Percentiles rank a stretch among this genome's conserved stretches.
phyloP scores from a whole-genome alignment of 2,329 filamentous ascomycete species.

The Proliferodiscus dingleyae region DNA sequence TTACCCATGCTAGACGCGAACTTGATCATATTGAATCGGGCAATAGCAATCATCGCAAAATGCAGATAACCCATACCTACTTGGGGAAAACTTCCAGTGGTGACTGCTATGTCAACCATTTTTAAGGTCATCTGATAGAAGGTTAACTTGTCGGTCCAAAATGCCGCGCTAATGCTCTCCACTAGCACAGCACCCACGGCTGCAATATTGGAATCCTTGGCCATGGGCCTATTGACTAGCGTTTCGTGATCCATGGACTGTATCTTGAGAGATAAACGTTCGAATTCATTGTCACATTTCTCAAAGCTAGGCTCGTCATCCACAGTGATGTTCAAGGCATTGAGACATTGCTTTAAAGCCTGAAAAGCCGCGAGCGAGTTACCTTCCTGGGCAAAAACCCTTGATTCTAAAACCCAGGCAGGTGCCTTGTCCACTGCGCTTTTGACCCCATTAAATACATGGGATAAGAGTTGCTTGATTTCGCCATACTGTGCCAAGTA shows the following conservation, averaged over 20 bases:
- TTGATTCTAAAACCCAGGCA: slow-evolving; percentile 76
- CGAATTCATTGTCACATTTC: slow-evolving; percentile 72
- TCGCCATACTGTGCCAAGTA: slow-evolving; percentile 68
- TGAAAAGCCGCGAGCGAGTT: slow-evolving; percentile 65
- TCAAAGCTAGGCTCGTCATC: slow-evolving; percentile 65
- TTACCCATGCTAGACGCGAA: slow-evolving; percentile 62
- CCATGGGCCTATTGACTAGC: slow-evolving; percentile 40
- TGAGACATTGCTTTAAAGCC: slow-evolving; percentile 66
- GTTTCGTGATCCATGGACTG: slow-evolving; percentile 49
- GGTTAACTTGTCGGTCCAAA: slow-evolving; percentile 67
- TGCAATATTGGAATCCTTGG: slow-evolving; percentile 49
- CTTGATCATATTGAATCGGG: slow-evolving; percentile 65
- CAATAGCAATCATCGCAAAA: slow-evolving; percentile 60
- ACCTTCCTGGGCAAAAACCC: slow-evolving; percentile 70
- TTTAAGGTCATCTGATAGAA: slow-evolving; percentile 68
- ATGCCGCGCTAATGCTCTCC: slow-evolving; percentile 65
- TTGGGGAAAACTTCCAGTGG: slow-evolving; percentile 62
- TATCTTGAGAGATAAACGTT: slow-evolving; percentile 55
- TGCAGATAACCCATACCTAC: slow-evolving; percentile 65
- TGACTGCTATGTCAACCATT: slow-evolving; percentile 62
- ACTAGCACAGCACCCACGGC: slow-evolving; percentile 66
- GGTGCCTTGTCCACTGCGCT: slow-evolving; percentile 75
- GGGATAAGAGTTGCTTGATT: slow-evolving; percentile 63
- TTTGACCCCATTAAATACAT: slow-evolving; percentile 65
- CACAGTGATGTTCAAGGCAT: slow-evolving; percentile 62